These are phyloP conservation scores for Hypoxylon sp. DNA, from an alignment of 2,329 filamentous ascomycete genomes.

Conservation along the genomic window DNA sequence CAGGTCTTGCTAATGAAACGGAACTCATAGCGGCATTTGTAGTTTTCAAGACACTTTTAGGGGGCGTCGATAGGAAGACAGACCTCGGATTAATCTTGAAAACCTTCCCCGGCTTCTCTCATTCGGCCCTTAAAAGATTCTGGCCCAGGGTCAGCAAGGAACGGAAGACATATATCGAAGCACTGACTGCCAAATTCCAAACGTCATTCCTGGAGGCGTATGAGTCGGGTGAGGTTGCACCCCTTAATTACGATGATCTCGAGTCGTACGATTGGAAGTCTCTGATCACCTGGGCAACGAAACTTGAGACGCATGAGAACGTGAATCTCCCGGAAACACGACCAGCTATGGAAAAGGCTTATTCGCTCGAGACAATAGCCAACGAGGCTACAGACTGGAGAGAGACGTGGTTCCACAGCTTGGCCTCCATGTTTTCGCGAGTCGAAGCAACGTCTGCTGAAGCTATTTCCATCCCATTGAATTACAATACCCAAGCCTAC, in stretches of 20 bases:
- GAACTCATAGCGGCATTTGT: constrained; percentile 69
- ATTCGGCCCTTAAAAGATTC: constrained; percentile 64
- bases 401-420: constrained; percentile 65
- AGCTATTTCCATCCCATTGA: constrained; percentile 55
- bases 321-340: constrained; percentile 62
- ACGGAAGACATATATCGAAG: constrained; percentile 64
- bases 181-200: constrained; percentile 73
- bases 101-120: constrained; percentile 65
- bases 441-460: constrained; percentile 66
- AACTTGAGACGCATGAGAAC: constrained; percentile 60
- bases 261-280: constrained; percentile 75
- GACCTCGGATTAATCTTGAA: constrained; percentile 71
- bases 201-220: constrained; percentile 74
- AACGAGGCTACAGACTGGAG: constrained; percentile 61
- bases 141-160: constrained; percentile 67
- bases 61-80: constrained; percentile 68
- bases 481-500: constrained; percentile 37
- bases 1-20: constrained; percentile 57
- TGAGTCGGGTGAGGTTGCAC: constrained; percentile 68
- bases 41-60: constrained; percentile 67
- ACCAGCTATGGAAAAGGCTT: constrained; percentile 58
- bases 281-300: constrained; percentile 74
- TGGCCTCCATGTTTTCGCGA: constrained; percentile 67
- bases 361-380: constrained; percentile 54
- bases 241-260: constrained; percentile 72